Base-by-base conservation (phyloP, 2,329 filamentous ascomycete species). In the Hypoxylon sp. region DNA sequence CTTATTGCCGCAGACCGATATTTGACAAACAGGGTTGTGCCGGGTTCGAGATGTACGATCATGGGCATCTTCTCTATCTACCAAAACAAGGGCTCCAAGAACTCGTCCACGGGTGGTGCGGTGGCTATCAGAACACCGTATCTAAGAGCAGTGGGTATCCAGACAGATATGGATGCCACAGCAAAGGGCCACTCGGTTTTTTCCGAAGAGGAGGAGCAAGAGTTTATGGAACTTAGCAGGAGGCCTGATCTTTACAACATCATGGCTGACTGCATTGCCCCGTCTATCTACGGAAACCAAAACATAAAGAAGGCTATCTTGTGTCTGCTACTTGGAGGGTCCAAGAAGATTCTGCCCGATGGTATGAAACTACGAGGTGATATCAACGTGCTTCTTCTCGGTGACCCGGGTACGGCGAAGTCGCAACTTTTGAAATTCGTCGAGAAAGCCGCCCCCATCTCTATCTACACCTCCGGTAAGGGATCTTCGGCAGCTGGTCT, bases 51-150 rank as follows among this genome's bases (percentile, higher is more conserved):
- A 69, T 99, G 94, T 71, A 96, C 91, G 2, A 82, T 99, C 12
- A 97, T 94, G 83, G 94, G 94, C 13, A 91, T 99, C 23, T 99
- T 97, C 76, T 97, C 93, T 20, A 97, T 97, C 67, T 99, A 97
- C 72, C 91, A 97, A 71, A 89, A 88, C 63, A 97, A 97, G 72
- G 89, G 87, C 29, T 88, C 84, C 30, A 95, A 92, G 71, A 89
- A 87, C 63, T 84, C 83, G 3, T 83, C 80, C 12, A 84, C 81
- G 2, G 87, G 86, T 42, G 88, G 88, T 2, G 94, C 94, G 1
- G 92, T 97, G 2, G 94, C 94, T 6, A 97, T 99, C 64, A 84
- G 94, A 60, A 97, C 95, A 36, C 94, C 94, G 0, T 99, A 99
- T 67, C 79, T 99, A 8, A 84, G 94, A 57, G 91, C 94, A 0